Evolutionary conservation across 2,329 filamentous ascomycete species (phyloP), one percentile per base, ranked within the genome.

Genomic region (Ceratocystis ficicola): DNA sequence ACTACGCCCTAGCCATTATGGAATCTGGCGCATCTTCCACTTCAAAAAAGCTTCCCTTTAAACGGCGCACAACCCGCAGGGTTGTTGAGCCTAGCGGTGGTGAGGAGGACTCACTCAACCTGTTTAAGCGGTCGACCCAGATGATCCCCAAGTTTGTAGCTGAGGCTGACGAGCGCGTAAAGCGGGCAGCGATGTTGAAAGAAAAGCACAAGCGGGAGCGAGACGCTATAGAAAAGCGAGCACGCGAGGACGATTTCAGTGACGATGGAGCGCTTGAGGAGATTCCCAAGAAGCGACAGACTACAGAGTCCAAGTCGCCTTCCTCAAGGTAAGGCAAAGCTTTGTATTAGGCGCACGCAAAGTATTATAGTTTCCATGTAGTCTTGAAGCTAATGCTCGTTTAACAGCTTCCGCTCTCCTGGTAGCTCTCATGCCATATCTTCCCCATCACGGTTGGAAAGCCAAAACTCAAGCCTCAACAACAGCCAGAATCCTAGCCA

Each of bases 51-150:
- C 75, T 81, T 1, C 79, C 79, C 0, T 81, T 81, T 72, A 81
- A 81, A 68, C 78, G 1, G 69, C 20, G 66, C 64, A 59, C 63
- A 65, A 60, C 64, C 41, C 44, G 63, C 46, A 25, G 68, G 32
- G 68, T 70, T 52, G 46, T 20, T 8, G 63, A 65, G 55, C 50
- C 63, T 7, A 63, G 62, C 22, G 36, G 64, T 17, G 44, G 65
- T 6, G 68, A 71, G 0, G 69, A 71, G 10, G 71, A 73, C 8
- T 32, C 59, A 1, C 74, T 84, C 10, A 74, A 74, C 1, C 73
- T 84, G 5, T 84, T 84, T 69, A 76, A 77, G 52, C 78, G 79
- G 4, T 75, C 79, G 12, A 79, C 78, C 68, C 75, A 79, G 66
- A 81, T 82, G 71, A 80, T 79, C 63, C 75, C 77, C 5, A 74